Evolutionary conservation across 805 yeast genomes (phyloP).

Genomic region (Candida palmyrensis): DNA sequence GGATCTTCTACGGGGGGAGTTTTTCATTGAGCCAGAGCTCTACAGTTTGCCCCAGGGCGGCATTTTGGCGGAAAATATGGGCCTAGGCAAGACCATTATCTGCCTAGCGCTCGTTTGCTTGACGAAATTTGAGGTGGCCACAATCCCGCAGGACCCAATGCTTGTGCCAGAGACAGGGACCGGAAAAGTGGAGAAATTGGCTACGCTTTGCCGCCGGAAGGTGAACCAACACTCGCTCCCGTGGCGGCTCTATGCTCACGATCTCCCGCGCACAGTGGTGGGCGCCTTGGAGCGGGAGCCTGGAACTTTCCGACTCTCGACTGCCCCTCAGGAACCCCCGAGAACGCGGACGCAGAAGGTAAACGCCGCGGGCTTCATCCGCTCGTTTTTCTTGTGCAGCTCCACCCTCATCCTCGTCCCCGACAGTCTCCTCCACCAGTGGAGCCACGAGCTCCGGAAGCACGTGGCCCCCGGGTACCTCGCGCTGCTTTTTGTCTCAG

Average conservation of each 20-base stretch:
- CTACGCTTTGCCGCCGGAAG: constrained; percentile 30
- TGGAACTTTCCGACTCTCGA: constrained; percentile 36
- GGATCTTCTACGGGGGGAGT: constrained; percentile 25
- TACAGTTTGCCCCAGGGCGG: constrained; percentile 55
- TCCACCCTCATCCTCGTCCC: constrained; percentile 61
- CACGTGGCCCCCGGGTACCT: constrained; percentile 42
- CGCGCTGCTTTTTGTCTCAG: constrained; percentile 25
- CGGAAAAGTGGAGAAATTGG: constrained; percentile 1
- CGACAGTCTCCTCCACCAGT: constrained; percentile 61
- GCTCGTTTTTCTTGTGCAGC: constrained; percentile 38
- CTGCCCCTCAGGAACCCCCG: constrained; percentile 6
- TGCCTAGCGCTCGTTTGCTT: constrained; percentile 53
- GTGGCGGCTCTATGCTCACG: constrained; percentile 46
- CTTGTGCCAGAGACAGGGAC: constrained; percentile 10
- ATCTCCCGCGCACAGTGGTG: constrained; percentile 42
- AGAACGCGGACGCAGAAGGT: constrained; percentile 13
- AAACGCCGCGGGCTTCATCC: constrained; percentile 13
- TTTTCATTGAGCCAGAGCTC: constrained; percentile 33
- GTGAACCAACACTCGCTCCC: constrained; percentile 48
- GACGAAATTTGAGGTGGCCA: constrained; percentile 49
- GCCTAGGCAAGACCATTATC: constrained; percentile 59
- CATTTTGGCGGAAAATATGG: constrained; percentile 64
- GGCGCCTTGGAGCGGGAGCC: constrained; percentile 30
- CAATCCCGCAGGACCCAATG: constrained; percentile 32
- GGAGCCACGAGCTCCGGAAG: constrained; percentile 55